Evolutionary conservation across 192 early-diverging fungal species (phyloP), one percentile per base, ranked within the genome.

Genomic region (Linnemannia elongata): DNA sequence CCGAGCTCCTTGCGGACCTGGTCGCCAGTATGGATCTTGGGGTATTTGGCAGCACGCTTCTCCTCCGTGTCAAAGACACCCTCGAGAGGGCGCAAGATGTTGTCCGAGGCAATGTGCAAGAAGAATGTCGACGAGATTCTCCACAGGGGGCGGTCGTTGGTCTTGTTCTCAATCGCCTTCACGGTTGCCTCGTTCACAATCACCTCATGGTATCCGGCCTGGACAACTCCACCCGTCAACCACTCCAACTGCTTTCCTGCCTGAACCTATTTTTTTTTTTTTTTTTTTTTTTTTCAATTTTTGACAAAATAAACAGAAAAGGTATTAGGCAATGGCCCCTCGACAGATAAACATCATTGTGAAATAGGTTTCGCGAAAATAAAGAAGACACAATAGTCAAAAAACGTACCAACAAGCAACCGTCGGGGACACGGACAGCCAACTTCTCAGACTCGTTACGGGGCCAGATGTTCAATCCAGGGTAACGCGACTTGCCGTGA

Each of bases 401-500:
- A n/a, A n/a, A n/a, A 77, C 73, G 39, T 69, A 88, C 81, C 70
- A 83, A 82, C 71, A 94, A 71, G 81, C 93, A 93, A 20, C 94
- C 94, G 72, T 94, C 93, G 35, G 94, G 94, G 22, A 95, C 90
- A 24, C 88, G 88, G 69, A 93, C 94, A 20, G 90, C 88, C 30
- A 94, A 72, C 87, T 94, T 94, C 69, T 90, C 76, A 24, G 90
- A 90, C 75, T 82, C 82, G 72, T 90, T 85, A 38, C 88, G 91
- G 41, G 93, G 91, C 94, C 94, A 95, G 84, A 95, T 94, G 88
- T 94, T 82, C 73, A 95, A 89, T 71, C 94, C 94, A 30, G 94
- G 94, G 89, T 90, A 95, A 49, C 94, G 92, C 3, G 93, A 94
- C 89, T 94, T 94, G 60, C 94, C 94, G 86, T 95, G 94, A 79